Conservation (phyloP, 1,284 basidiomycete genomes). For the Mycosarcoma mackinlayi region DNA sequence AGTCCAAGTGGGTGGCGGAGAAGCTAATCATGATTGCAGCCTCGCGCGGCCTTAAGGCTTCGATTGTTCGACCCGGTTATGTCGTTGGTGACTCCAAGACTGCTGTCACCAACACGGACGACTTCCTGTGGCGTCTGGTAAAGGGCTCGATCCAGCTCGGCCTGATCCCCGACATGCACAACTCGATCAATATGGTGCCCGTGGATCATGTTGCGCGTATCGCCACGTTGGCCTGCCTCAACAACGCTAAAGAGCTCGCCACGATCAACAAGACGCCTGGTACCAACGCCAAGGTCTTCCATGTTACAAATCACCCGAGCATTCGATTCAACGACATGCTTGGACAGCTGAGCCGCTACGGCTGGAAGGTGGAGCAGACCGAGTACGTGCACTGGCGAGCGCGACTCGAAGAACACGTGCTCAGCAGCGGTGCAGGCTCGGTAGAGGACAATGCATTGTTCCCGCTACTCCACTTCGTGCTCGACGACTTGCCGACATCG, state of each 20-base stretch:
- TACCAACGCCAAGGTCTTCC: slow-evolving; percentile 78
- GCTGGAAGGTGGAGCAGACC: slow-evolving; percentile 80
- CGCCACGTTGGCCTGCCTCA: slow-evolving; percentile 71
- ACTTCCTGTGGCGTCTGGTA: slow-evolving; percentile 97
- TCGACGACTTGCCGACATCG: slow-evolving; percentile 95
- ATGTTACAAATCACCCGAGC: slow-evolving; percentile 86
- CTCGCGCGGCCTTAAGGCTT: slow-evolving; percentile 83
- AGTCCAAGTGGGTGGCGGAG: slow-evolving; percentile 98
- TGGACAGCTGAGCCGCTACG: slow-evolving; percentile 79
- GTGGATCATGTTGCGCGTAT: slow-evolving; percentile 95
- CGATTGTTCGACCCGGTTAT: slow-evolving; percentile 93
- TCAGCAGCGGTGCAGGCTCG: slow-evolving; percentile 68
- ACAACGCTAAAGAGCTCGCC: slow-evolving; percentile 30
- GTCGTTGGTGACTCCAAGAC: slow-evolving; percentile 87
- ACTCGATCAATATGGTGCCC: slow-evolving; percentile 97
- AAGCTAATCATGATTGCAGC: slow-evolving; percentile 92
- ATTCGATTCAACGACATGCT: slow-evolving; percentile 92
- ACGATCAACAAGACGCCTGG: slow-evolving; percentile 71
- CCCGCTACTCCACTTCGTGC: slow-evolving; percentile 94
- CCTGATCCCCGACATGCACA: slow-evolving; percentile 95
- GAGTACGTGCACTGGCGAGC: slow-evolving; percentile 94
- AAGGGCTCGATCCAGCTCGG: slow-evolving; percentile 98
- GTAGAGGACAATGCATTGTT: slow-evolving; percentile 94
- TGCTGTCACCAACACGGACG: slow-evolving; percentile 95
- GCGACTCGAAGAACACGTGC: slow-evolving; percentile 91